Conservation (phyloP, 169 alveolate species). For the Cryptosporidium ubiquitum region DNA sequence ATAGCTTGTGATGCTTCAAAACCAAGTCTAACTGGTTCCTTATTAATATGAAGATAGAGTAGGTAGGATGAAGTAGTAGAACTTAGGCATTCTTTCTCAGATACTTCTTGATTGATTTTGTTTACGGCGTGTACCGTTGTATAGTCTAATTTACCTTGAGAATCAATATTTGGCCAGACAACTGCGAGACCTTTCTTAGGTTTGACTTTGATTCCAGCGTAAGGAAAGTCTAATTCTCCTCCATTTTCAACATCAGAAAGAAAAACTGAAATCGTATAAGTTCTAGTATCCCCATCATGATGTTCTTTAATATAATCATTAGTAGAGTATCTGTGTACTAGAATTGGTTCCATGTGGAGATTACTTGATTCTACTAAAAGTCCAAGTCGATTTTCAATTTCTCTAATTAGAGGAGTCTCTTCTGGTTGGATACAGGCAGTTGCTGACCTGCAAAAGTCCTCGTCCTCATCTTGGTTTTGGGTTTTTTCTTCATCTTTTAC, state of each 20-base stretch:
- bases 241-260: conserved; percentile 46
- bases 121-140: conserved; percentile 70
- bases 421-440: conserved; percentile 69
- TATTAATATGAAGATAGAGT: conserved; percentile 54
- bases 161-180: conserved; percentile 56
- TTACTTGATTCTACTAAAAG: conserved; percentile 32
- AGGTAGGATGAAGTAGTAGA: conserved; percentile 3
- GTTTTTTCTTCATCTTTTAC: no score
- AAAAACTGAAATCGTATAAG: conserved; percentile 47
- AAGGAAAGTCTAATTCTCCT: conserved; percentile 69
- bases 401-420: conserved; percentile 51
- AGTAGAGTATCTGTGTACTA: conserved; percentile 41
- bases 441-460: conserved; percentile 31
- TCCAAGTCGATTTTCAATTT: conserved; percentile 59
- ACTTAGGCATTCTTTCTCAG: neutral
- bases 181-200: conserved; percentile 74
- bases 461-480: neutral
- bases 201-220: conserved; percentile 61
- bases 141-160: conserved; percentile 44
- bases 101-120: neutral
- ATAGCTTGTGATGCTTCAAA: conserved; percentile 57
- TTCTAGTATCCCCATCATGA: conserved; percentile 64
- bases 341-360: conserved; percentile 49
- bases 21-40: conserved; percentile 44
- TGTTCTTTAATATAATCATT: conserved; percentile 58